Evolutionary conservation across 371 early-diverging fungal species (phyloP), one percentile per base, ranked within the genome.

Genomic region (Syncephalastrum sp.): DNA sequence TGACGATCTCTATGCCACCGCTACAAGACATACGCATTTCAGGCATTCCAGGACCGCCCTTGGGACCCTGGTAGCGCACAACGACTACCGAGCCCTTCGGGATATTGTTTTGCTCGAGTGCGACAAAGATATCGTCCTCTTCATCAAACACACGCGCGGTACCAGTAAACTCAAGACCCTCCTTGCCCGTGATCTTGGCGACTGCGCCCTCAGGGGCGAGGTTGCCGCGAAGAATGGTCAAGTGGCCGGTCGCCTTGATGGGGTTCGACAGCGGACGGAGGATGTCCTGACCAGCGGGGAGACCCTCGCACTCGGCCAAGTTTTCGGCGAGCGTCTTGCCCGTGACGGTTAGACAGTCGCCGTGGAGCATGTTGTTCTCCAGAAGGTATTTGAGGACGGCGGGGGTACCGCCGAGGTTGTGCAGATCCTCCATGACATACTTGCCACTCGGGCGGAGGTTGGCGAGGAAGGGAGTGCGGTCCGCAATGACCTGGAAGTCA

Each of bases 121-220:
- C 94, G 25, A 62, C 69, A 62, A 97, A 72, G 89, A 97, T 93
- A 24, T 80, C 91, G 62, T 91, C 90, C 69, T 97, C 98, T 44
- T 86, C 83, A 60, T 97, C 94, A 69, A 88, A 97, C 25, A 93
- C 94, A 49, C 86, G 86, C 43, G 98, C 98, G 2, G 77, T 72
- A 17, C 98, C 98, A 47, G 79, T 73, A 67, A 97, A 97, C 46
- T 57, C 55, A 5, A 96, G 77, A 17, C 98, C 98, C 75, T 97
- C 96, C 76, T 97, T 97, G 54, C 98, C 98, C 10, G 98, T 97
- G 77, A 97, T 97, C 79, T 97, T 97, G 60, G 96, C 98, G 16
- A 97, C 98, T 10, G 92, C 84, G n/a, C 96, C 96, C 61, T 91
- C 91, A 29, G 98, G 97, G 12, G 98, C 95, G n/a, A 98, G 82